Conservation (phyloP, 192 early-diverging fungal species). For the Haplosporangium gracile region DNA sequence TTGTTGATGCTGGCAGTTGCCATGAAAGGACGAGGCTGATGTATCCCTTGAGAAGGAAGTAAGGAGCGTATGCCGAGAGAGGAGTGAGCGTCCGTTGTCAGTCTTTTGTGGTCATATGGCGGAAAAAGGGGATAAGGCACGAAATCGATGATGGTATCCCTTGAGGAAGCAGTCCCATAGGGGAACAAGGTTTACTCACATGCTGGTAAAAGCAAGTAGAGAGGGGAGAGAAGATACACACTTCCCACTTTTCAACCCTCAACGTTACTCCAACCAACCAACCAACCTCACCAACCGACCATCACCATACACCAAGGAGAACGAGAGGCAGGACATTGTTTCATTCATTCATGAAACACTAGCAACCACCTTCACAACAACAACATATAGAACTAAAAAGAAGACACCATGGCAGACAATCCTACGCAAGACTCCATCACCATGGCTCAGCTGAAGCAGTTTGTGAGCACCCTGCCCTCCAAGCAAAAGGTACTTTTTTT, state of each 20-base stretch:
- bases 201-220: no score
- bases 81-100: neutral
- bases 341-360: neutral
- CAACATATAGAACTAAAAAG: neutral
- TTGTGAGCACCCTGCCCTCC: constrained; percentile 64
- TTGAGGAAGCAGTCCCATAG: neutral
- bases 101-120: neutral
- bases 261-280: no score
- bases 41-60: neutral
- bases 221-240: no score
- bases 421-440: constrained; percentile 64
- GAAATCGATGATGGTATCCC: neutral
- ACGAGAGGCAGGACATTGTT: neutral
- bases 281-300: no score
- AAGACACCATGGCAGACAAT: constrained; percentile 42
- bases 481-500: constrained; percentile 58
- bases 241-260: no score
- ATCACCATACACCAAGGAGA: neutral
- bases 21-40: neutral
- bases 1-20: constrained; percentile 4
- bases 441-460: constrained; percentile 65
- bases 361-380: neutral
- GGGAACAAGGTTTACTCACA: no score
- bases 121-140: neutral
- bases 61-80: neutral